Base-by-base conservation (phyloP, 176 grass and related monocot species). In the Chrysopogon serrulatus region DNA sequence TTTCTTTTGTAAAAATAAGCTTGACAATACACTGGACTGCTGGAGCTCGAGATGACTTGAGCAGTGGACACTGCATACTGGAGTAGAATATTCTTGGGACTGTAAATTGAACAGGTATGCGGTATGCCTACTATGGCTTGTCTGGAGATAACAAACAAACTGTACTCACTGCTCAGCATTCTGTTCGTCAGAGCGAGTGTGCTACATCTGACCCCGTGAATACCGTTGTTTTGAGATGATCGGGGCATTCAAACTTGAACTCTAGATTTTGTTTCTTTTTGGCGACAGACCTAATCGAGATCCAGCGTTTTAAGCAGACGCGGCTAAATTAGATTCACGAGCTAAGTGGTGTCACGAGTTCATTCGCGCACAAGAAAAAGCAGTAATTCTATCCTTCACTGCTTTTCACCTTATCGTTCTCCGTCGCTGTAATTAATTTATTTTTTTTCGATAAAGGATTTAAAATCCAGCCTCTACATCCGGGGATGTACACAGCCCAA, bases 281-380 rank as follows among this genome's bases (percentile, higher is more conserved):
- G 32, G 33, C 47, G 3, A 35, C 28, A 65, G 68, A 79, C 63
- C 76, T 40, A 31, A 80, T 80, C 68, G 27, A 51, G 76, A 79
- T 86, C 68, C 73, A 36, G 51, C 32, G 21, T 40, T 63, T 49
- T 61, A 61, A 63, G 47, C 40, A 77, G 17, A 12, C 23, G 14
- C 53, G 19, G 54, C 74, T 77, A 59, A 42, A 40, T 5, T 61
- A 39, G 54, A 61, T 19, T 77, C 74, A 77, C 74, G 74, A 27
- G 81, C 57, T 49, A 75, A 48, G 19, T 37, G 35, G 31, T 75
- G 31, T 75, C 71, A 84, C 44, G 60, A 35, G 43, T 76, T 30
- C 61, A 30, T 23, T 27, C 13, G 23, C 16, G 32, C 71, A 5
- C 10, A 27, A 12, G 57, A 65, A 35, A 47, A n/a, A n/a, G n/a